Evolutionary conservation across 2,329 filamentous ascomycete species (phyloP), one percentile per base, ranked within the genome.

Genomic region (Metarhizium anisopliae): DNA sequence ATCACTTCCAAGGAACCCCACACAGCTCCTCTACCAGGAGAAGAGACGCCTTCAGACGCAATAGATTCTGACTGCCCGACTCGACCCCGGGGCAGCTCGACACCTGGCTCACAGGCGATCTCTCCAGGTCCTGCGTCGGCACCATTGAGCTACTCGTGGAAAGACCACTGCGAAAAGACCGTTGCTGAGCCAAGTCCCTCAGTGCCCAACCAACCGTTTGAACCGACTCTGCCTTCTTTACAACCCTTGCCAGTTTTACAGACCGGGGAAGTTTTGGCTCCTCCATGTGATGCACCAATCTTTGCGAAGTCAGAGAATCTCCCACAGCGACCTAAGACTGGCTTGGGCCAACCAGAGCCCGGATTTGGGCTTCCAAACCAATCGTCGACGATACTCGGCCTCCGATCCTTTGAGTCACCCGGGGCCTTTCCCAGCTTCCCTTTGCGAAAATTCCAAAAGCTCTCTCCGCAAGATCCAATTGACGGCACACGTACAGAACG

Each of bases 51-150:
- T n/a, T 67, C 69, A 10, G 47, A 77, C 69, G 53, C 71, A 67
- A 59, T 64, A 66, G 18, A 74, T 69, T 52, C 74, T 69, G 50
- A 63, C 52, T 77, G 72, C 54, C 74, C 74, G 1, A 72, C 70
- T 25, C 76, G 80, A 55, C 70, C 72, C 4, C 73, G 81, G 51
- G 79, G 77, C 1, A 80, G 78, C 60, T 83, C 81, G 2, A 80
- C 78, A 3, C 75, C 81, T 0, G 74, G 71, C 35, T 63, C 72
- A 8, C 76, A 78, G 42, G 67, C 75, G 3, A 75, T 84, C 20
- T 81, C 80, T 1, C 79, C 83, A 0, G 84, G 84, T 0, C 84
- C 85, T 11, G 85, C 84, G 0, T 87, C 85, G 2, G 85, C 85
- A 2, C 85, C 85, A 1, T 82, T 83, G 8, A 83, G 74, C 53